Evolutionary conservation across 495 filamentous ascomycete species (phyloP).

Genomic region (Chaetomidium leptoderma): DNA sequence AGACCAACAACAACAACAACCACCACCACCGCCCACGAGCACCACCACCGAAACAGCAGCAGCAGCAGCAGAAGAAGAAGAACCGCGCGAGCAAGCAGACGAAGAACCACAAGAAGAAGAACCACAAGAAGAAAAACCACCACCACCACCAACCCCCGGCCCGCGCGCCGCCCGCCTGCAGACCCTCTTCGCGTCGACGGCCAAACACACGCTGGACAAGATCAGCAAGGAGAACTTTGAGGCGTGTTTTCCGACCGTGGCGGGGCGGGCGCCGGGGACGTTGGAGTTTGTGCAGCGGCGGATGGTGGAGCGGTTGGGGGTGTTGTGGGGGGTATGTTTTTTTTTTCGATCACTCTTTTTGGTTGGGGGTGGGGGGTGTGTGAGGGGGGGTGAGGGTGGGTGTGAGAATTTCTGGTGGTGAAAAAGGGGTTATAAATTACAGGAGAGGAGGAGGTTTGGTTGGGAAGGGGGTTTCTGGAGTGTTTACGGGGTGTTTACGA

Average conservation of each 20-base stretch:
- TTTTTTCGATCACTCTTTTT: neutral
- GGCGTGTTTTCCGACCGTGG: constrained; percentile 82
- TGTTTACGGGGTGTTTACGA: neutral
- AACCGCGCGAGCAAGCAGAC: too few relatives aligned
- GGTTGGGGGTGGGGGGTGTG: neutral
- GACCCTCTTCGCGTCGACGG: constrained; percentile 63
- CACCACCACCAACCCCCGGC: constrained; percentile 57
- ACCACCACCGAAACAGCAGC: constrained; percentile 36
- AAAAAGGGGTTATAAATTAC: neutral
- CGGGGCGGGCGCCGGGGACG: constrained; percentile 61
- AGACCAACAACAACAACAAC: constrained; percentile 4
- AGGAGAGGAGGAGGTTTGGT: neutral
- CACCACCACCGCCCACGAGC: constrained; percentile 25
- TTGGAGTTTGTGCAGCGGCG: constrained; percentile 64
- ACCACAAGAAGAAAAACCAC: neutral
- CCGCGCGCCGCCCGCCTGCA: constrained; percentile 69
- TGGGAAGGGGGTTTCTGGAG: neutral
- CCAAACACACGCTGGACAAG: constrained; percentile 65
- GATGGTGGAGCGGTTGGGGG: constrained; percentile 62
- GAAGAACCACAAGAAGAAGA: constrained; percentile 4
- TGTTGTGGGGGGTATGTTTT: constrained; percentile 49
- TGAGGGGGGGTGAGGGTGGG: neutral
- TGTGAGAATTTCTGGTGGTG: neutral
- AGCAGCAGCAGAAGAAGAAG: neutral
- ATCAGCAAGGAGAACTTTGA: constrained; percentile 76